A percentile compares a stretch with the other conserved stretches of the same genome.
These are phyloP conservation scores for Sicyos edulis DNA, from an alignment of 306 rosid species.

Conservation along the genomic window DNA sequence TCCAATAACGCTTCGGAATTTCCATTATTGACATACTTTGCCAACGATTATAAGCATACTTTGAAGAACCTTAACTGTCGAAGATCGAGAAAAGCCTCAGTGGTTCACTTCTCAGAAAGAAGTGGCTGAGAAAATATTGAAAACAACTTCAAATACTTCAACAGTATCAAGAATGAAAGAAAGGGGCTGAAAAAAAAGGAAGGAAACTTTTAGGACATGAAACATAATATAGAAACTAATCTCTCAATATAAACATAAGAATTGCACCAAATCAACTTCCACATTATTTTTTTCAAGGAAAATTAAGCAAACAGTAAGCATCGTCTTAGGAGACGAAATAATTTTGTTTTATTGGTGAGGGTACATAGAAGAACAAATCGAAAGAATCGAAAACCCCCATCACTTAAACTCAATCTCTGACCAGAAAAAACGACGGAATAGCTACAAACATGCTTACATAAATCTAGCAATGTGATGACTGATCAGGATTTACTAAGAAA, in stretches of 20 bases:
- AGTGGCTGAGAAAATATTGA: not conserved
- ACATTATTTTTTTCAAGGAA: no score
- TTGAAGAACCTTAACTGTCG: not conserved
- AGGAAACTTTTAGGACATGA: not conserved
- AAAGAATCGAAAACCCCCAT: not conserved
- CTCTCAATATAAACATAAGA: not conserved
- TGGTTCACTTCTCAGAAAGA: no score
- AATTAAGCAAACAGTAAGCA: no score
- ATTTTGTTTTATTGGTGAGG: no score
- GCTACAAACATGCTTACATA: no score
- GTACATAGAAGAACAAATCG: no score
- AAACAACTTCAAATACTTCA: constrained; percentile 1
- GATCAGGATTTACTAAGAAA: not conserved
- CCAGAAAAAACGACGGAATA: not conserved
- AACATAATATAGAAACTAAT: not conserved
- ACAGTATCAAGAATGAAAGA: not conserved
- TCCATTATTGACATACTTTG: constrained; percentile 35
- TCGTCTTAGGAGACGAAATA: no score
- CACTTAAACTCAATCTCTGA: not conserved
- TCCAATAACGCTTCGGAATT: constrained; percentile 63
- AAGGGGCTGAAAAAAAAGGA: not conserved
- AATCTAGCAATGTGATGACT: not conserved
- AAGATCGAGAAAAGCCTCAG: not conserved
- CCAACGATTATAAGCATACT: not conserved
- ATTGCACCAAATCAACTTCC: not conserved